Base-by-base conservation (phyloP, 2,329 filamentous ascomycete species). In the Monilinia polystroma region DNA sequence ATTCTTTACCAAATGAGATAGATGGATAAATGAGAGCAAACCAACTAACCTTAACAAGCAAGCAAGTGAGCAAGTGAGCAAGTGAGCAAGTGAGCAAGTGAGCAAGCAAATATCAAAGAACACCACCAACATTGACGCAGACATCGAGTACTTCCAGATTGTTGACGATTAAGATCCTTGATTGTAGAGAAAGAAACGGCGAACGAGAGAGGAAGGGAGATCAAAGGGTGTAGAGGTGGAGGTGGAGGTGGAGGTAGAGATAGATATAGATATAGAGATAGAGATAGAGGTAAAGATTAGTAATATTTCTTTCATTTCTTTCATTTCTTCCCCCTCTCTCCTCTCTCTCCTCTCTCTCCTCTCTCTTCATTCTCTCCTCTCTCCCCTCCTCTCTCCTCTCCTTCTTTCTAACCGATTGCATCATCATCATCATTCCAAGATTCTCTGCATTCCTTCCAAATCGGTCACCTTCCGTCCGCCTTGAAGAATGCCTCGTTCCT, bases 401-500 rank as follows among this genome's bases (percentile, higher is more conserved):
- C n/a, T n/a, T n/a, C n/a, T n/a, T n/a, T n/a, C 38, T 11, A 11
- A 11, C 8, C 12, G 2, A 41, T 41, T 12, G 38, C 8, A 47
- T 47, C 4, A 47, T 20, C 3, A n/a, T n/a, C 6, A 49, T 5
- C 16, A 35, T 47, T 47, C 43, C 43, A 29, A 29, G 2, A 2
- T 11, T 23, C 11, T 4, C 8, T 49, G 1, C 26, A 59, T 23
- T 23, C 10, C 41, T 45, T 41, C 3, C 43, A 8, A 45, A 29
- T 23, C 38, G 55, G 43, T 32, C 38, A 16, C 56, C 18, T 20
- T n/a, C 35, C 45, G 18, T 59, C 64, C 47, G 55, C 64, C 55
- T 47, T 66, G 47, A 62, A 66, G 64, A 23, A 66, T 66, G 56
- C 64, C 64, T 64, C 41, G 52, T 4, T 16, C 41, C 41, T 18